Evolutionary conservation across 2,329 filamentous ascomycete genomes (phyloP), one percentile per base, ranked within the genome.

Genomic region (Zymoseptoria pseudotritici): DNA sequence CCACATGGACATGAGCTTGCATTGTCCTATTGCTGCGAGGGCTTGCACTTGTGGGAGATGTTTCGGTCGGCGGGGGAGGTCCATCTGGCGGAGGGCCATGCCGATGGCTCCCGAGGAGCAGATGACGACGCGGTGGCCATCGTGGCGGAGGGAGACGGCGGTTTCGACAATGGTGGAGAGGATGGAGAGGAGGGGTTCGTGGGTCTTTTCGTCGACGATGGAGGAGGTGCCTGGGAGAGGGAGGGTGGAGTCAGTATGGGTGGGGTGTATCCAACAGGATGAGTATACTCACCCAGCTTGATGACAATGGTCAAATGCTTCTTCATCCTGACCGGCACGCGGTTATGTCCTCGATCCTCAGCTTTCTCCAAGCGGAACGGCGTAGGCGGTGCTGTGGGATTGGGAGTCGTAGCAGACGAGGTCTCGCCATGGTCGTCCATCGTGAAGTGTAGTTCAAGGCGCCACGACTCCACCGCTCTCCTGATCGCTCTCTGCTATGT

Each of bases 71-170:
- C 89, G 88, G 26, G 90, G 86, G 61, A 96, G 81, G 72, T 96
- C 86, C 90, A 97, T 96, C 62, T 91, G 86, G 60, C 90, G 85
- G 62, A 99, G 80, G 6, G 92, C 94, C 62, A 99, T 91, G 60
- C 93, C 94, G 75, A 99, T 96, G 74, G 94, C 94, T 61, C 94
- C 94, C 0, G 94, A 99, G 2, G 94, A 99, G 64, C 97, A 95
- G 66, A 99, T 89, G 74, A 99, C 87, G 56, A 99, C 94, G 69
- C 87, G 86, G 75, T 99, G 92, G 55, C 94, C 94, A 85, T 96
- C 89, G 75, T 92, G 88, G 66, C 87, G 86, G 51, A 99, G 81
- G 71, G 86, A 89, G 57, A 93, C 88, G 13, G 91, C 91, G 20
- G 94, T 97, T 77, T 97, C 91, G 65, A 97, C 94, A 66, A 99